Base-by-base conservation (phyloP, 176 grass and related monocot species). In the Tillandsia fasciculata region DNA sequence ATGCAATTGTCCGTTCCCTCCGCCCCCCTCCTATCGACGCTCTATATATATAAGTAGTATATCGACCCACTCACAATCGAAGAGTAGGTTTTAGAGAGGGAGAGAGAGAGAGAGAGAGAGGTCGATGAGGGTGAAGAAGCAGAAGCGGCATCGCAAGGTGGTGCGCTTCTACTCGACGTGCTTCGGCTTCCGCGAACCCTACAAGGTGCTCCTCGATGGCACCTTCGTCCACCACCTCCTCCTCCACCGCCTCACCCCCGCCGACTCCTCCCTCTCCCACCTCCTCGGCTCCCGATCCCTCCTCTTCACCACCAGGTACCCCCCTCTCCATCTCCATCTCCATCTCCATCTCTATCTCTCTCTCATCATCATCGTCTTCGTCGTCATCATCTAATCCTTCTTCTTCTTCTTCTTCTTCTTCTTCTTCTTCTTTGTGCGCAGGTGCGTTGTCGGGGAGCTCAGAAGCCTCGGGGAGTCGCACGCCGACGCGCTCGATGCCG, bases 111-210 rank as follows among this genome's bases (percentile, higher is more conserved):
- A 47, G 28, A 47, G 3, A 50, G 28, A 12, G 29, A 18, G 23
- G 0, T 5, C 3, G 64, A 96, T 96, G 92, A 83, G 92, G 78
- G 83, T 96, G 66, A 96, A 96, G 88, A 91, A 77, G 85, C 83
- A 85, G 14, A 88, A 87, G 69, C 78, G 81, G 69, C 81, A 96
- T 76, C 75, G 92, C 67, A 96, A 88, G 69, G 85, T 85, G 42
- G 88, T 96, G 50, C 90, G 84, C 65, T 91, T 96, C 78, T 91
- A 88, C 48, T 68, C 88, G 47, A 82, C 88, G 53, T 96, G 92
- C 77, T 96, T 96, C 51, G 85, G 92, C 17, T 96, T 96, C 75
- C 80, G 92, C 42, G 88, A 96, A 72, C 85, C 87, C 27, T 86
- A 88, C 77, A 96, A 81, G 71, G 80, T 91, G 17, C 82, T 96